These are phyloP conservation scores for Pseudomicrostroma phylloplanum DNA, from an alignment of 1,284 basidiomycete genomes.

Conservation along the genomic window DNA sequence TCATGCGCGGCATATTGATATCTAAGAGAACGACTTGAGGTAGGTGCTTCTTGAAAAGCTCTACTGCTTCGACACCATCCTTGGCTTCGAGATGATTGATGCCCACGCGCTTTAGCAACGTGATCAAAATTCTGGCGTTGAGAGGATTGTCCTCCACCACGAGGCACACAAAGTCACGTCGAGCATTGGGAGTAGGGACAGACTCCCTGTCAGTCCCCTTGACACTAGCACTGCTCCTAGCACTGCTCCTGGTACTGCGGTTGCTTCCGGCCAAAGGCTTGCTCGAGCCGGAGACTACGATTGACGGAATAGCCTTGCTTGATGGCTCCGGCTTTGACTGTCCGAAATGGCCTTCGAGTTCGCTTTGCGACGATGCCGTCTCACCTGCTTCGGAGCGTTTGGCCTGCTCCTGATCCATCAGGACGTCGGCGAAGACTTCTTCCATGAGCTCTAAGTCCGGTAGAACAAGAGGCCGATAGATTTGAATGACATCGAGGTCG, in stretches of 20 bases:
- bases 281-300: slow-evolving; percentile 5
- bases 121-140: slow-evolving; percentile 34
- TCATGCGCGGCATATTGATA: slow-evolving; percentile 42
- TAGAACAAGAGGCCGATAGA: background rate
- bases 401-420: background rate
- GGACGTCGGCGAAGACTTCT: background rate
- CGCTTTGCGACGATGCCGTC: background rate
- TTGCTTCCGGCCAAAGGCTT: background rate
- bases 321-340: background rate
- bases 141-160: slow-evolving; percentile 46
- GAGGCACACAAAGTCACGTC: slow-evolving; percentile 25
- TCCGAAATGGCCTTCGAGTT: background rate
- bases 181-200: background rate
- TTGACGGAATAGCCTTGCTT: too few relatives aligned
- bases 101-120: slow-evolving; percentile 24
- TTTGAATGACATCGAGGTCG: background rate
- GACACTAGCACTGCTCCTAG: background rate
- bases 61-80: slow-evolving; percentile 34
- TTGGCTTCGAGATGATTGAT: slow-evolving; percentile 30
- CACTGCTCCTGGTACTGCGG: background rate
- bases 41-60: slow-evolving; percentile 19
- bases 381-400: background rate
- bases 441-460: slow-evolving; percentile 1
- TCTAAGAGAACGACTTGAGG: slow-evolving; percentile 39
- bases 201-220: background rate